phyloP scores from a whole-genome alignment of 2,329 filamentous ascomycete species.

The Ophiostoma australiae region DNA sequence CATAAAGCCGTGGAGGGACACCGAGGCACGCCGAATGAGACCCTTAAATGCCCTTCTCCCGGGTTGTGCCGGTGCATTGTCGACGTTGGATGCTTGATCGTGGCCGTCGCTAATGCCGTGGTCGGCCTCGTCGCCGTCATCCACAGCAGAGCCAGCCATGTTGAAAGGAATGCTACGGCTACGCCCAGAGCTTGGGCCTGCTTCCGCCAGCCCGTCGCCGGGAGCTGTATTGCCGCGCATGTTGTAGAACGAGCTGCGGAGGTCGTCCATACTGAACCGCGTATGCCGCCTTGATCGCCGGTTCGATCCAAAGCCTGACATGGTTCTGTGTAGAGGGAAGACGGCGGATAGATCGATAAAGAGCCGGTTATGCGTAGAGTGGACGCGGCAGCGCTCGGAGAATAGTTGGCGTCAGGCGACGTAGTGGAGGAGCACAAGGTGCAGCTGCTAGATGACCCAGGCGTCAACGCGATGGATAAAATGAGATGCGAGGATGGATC shows the following conservation, averaged over 20 bases:
- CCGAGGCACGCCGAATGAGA: slow-evolving; percentile 52
- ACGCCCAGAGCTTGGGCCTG: not conserved
- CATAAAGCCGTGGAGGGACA: slow-evolving; percentile 50
- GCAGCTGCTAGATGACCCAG: not conserved
- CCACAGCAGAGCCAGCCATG: slow-evolving; percentile 24
- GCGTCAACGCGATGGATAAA: not conserved
- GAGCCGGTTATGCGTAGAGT: not conserved
- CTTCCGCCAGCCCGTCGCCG: not conserved
- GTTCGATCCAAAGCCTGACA: slow-evolving; percentile 17
- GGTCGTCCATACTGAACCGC: slow-evolving; percentile 20
- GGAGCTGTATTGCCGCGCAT: not conserved
- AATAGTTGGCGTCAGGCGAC: not conserved
- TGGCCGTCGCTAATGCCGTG: not conserved
- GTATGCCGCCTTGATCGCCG: slow-evolving; percentile 12
- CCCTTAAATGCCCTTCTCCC: slow-evolving; percentile 41
- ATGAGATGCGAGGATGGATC: not conserved
- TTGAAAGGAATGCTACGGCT: slow-evolving; percentile 20
- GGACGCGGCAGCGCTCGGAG: not conserved
- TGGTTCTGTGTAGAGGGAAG: not conserved
- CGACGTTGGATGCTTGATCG: too few relatives aligned
- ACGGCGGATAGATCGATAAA: not conserved
- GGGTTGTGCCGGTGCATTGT: slow-evolving; percentile 7
- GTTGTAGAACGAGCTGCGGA: slow-evolving; percentile 13
- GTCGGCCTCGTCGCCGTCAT: slow-evolving; percentile 35
- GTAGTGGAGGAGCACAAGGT: not conserved